These are phyloP conservation scores for Vaccinium darrowii DNA, from an alignment of 148 eudicot species.

Conservation along the genomic window DNA sequence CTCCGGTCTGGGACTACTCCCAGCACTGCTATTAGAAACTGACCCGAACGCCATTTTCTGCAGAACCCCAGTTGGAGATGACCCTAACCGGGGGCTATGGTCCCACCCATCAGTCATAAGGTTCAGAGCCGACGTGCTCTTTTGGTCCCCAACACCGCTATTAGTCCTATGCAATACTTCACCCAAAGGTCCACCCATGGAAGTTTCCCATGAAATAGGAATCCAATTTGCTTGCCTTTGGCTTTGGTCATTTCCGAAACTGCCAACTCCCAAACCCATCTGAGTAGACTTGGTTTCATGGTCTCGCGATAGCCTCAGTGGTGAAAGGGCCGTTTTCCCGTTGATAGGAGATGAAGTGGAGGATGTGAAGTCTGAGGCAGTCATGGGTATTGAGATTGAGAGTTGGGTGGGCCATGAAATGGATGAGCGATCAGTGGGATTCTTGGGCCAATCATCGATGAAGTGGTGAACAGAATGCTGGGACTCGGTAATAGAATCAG, in stretches of 20 bases:
- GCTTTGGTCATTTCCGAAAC: constrained; percentile 15
- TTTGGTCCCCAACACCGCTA: constrained; percentile 22
- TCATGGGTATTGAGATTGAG: constrained; percentile 51
- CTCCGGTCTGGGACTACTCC: constrained; percentile 44
- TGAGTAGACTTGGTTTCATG: constrained; percentile 11
- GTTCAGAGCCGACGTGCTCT: constrained; percentile 33
- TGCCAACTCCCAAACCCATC: constrained; percentile 52
- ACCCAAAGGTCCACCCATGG: constrained; percentile 75
- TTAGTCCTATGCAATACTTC: constrained; percentile 56
- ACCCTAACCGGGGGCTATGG: constrained; percentile 29
- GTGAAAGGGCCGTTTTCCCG: constrained; percentile 36
- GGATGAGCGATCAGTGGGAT: constrained; percentile 23
- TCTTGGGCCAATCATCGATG: constrained; percentile 54
- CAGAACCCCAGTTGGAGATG: constrained; percentile 58
- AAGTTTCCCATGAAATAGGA: constrained; percentile 57
- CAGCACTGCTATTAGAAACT: constrained; percentile 59
- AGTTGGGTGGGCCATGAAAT: constrained; percentile 53
- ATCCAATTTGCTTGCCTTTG: constrained; percentile 41
- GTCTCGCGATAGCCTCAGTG: constrained; percentile 43
- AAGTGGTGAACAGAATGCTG: constrained; percentile 34
- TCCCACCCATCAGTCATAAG: constrained; percentile 36
- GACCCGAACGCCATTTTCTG: constrained; percentile 48
- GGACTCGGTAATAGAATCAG: constrained; percentile 16
- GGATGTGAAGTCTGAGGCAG: constrained; percentile 56
- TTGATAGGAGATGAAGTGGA: constrained; percentile 48